Conservation (phyloP, 2,329 filamentous ascomycete species). For the Aspergillus sp. region DNA sequence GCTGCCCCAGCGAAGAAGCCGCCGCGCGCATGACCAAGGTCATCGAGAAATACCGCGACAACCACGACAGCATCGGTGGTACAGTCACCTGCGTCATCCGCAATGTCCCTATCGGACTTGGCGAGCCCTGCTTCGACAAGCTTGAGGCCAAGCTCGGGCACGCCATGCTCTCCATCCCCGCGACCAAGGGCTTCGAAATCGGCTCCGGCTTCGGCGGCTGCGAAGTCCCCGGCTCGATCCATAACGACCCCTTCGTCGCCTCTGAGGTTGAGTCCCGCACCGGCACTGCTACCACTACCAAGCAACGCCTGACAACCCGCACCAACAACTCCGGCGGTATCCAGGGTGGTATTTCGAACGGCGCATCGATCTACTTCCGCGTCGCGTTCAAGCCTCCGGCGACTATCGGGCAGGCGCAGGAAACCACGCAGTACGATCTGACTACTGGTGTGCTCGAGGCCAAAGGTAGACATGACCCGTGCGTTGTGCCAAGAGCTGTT, state of each 20-base stretch:
- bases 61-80: conserved; percentile 83
- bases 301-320: conserved; percentile 67
- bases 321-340: conserved; percentile 95
- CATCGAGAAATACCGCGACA: conserved; percentile 71
- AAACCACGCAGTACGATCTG: conserved; percentile 72
- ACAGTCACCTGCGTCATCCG: conserved; percentile 91
- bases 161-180: conserved; percentile 91
- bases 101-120: conserved; percentile 75
- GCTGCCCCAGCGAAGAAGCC: conserved; percentile 67
- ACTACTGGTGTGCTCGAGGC: conserved; percentile 72
- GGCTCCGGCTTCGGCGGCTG: conserved; percentile 87
- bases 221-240: conserved; percentile 76
- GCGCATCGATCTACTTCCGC: conserved; percentile 87
- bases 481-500: conserved; percentile 80
- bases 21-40: conserved; percentile 67
- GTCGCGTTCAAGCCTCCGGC: conserved; percentile 93
- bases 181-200: conserved; percentile 92
- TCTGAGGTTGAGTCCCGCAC: conserved; percentile 26
- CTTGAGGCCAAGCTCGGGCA: conserved; percentile 85
- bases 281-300: conserved; percentile 11
- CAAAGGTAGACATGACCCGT: conserved; percentile 91
- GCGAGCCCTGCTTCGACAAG: conserved; percentile 94
- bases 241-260: conserved; percentile 82
- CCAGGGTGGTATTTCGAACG: conserved; percentile 92
- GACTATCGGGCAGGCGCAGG: conserved; percentile 84